Base-by-base conservation (phyloP, 768 basidiomycete genomes). In the Pleurotus giganteus region DNA sequence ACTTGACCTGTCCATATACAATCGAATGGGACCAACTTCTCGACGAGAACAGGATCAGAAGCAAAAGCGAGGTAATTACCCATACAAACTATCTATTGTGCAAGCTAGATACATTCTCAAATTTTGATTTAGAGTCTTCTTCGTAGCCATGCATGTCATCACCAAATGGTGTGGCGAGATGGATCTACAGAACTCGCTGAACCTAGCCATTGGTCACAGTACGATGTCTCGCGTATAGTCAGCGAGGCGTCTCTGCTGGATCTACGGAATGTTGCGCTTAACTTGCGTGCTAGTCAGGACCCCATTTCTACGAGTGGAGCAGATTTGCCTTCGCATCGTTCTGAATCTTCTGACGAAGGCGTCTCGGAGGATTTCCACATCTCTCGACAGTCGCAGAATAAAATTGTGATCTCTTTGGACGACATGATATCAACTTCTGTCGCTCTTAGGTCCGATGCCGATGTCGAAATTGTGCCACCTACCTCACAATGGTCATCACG, bases 341-440 rank as follows among this genome's bases (percentile, higher is more conserved):
- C 51, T 23, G 45, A 31, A 32, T 21, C 42, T 5, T 15, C 51
- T 23, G 42, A 47, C 32, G n/a, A 23, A 41, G 13, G 26, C 31
- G 15, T 28, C 23, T 39, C 27, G 12, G 45, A 42, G 7, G 47
- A 39, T 31, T 52, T 4, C 6, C 34, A 51, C 26, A 62, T 11
- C 32, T 60, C 17, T 63, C 67, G 42, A 65, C 66, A 3, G 72
- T 23, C 49, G 8, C 29, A 37, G 17, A 51, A 64, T 11, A 74
- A 73, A 55, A 61, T 70, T 5, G 71, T 69, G 31, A 67, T 91
- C 52, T 89, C 88, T 3, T 71, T 92, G n/a, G 80, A 85, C 61
- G 84, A 87, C 54, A 89, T 92, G 83, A 77, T 91, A 52, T 72
- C 81, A 19, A 84, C 82, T 2, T 89, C 89, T 0, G 74, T 90